Conservation (phyloP, 2,329 filamentous ascomycete species). For the Colletotrichum viniferum region DNA sequence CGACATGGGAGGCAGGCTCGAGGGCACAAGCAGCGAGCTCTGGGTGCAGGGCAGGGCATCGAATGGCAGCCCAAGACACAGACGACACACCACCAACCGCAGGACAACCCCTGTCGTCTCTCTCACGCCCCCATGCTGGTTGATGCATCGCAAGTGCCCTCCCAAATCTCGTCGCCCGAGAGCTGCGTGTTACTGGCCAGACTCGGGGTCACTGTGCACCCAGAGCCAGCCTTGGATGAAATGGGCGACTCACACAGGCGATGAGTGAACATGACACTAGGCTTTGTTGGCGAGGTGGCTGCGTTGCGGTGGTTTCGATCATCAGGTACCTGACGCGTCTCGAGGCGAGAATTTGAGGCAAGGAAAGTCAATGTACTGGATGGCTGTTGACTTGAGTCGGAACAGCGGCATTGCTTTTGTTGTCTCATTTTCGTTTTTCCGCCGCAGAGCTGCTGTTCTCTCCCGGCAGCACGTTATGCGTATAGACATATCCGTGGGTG, state of each 20-base stretch:
- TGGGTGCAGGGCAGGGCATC: conserved; percentile 10
- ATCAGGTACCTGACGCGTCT: background rate
- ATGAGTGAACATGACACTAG: background rate
- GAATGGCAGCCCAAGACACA: conserved; percentile 20
- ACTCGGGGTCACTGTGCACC: background rate
- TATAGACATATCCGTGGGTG: background rate
- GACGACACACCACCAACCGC: conserved; percentile 18
- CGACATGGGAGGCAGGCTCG: background rate
- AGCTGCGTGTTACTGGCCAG: background rate
- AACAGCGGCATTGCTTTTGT: background rate
- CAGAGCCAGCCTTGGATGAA: background rate
- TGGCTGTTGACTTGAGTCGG: conserved; percentile 1
- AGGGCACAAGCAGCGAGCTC: background rate
- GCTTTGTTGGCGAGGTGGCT: background rate
- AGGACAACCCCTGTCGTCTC: conserved; percentile 6
- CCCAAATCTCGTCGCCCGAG: background rate
- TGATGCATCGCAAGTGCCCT: background rate
- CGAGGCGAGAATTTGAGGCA: background rate
- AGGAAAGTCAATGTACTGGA: background rate
- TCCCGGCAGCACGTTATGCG: background rate
- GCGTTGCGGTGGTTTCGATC: background rate
- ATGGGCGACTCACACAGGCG: background rate
- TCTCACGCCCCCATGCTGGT: background rate
- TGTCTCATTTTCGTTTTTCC: background rate
- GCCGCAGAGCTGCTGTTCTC: background rate